phyloP scores from a whole-genome alignment of 495 filamentous ascomycete species.

The Lasiosphaeria hispida region DNA sequence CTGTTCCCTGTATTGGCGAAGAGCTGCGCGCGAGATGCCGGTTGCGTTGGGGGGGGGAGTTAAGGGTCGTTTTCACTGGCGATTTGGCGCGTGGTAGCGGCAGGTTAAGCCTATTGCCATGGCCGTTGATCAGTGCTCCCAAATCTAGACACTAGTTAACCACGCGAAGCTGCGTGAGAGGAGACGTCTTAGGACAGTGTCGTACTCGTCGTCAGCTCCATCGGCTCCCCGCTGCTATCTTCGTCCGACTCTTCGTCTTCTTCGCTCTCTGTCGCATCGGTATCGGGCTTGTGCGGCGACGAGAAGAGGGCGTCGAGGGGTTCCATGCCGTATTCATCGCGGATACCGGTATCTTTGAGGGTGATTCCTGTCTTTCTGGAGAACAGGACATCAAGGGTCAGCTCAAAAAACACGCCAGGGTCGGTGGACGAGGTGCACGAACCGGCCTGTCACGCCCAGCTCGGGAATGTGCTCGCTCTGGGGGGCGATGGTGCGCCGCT shows the following conservation, averaged over 20 bases:
- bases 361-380: constrained; percentile 77
- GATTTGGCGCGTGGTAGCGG: constrained; percentile 49
- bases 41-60: constrained; percentile 54
- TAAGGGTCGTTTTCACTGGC: constrained; percentile 55
- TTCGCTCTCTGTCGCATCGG: constrained; percentile 14
- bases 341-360: constrained; percentile 71
- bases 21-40: constrained; percentile 42
- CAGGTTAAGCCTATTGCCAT: constrained; percentile 41
- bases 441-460: constrained; percentile 51
- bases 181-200: too few species aligned
- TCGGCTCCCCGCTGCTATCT: constrained; percentile 33
- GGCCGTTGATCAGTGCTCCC: constrained; percentile 31
- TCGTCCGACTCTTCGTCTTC: constrained; percentile 19
- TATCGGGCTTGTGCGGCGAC: constrained; percentile 57
- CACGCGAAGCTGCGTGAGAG: not conserved
- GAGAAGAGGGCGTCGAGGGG: constrained; percentile 82
- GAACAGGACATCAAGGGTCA: constrained; percentile 1
- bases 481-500: constrained; percentile 35
- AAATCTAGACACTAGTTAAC: constrained; percentile 17
- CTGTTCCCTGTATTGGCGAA: constrained; percentile 37
- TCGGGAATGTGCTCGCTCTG: constrained; percentile 47
- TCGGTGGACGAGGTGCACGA: constrained; percentile 10
- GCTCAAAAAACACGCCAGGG: not conserved
- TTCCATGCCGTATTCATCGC: constrained; percentile 92
- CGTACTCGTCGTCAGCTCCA: constrained; percentile 44